Evolutionary conservation across 805 yeast species (phyloP).

Genomic region (Pichia kluyveri): DNA sequence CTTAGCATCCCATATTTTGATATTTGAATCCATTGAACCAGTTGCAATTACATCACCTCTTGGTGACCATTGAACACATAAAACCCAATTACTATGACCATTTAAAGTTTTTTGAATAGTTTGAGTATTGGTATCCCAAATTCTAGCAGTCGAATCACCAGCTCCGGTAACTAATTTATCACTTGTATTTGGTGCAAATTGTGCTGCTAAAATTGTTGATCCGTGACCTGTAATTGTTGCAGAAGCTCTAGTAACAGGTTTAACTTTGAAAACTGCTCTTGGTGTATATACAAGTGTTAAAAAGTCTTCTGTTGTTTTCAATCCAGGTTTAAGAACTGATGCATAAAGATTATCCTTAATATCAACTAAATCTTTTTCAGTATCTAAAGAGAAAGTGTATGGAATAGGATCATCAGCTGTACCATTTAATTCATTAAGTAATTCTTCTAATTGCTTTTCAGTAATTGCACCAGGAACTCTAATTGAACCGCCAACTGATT

Average conservation of each 20-base stretch:
- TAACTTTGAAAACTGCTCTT: constrained; percentile 88
- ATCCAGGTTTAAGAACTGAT: constrained; percentile 78
- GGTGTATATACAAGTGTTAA: constrained; percentile 89
- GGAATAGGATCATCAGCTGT: constrained; percentile 80
- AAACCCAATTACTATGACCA: constrained; percentile 92
- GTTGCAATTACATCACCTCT: constrained; percentile 88
- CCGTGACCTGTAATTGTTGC: constrained; percentile 96
- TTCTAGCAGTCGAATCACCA: constrained; percentile 91
- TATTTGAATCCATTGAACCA: constrained; percentile 88
- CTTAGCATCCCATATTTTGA: constrained; percentile 77
- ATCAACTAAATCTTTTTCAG: constrained; percentile 50
- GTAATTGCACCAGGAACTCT: constrained; percentile 87
- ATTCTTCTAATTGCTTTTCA: constrained; percentile 79
- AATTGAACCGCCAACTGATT: constrained; percentile 69
- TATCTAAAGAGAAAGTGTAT: constrained; percentile 67
- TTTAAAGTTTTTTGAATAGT: constrained; percentile 73
- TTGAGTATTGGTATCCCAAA: constrained; percentile 95
- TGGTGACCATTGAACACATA: constrained; percentile 87
- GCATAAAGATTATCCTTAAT: constrained; percentile 69
- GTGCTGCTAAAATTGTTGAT: constrained; percentile 82
- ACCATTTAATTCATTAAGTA: constrained; percentile 70
- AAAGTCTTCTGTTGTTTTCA: constrained; percentile 86
- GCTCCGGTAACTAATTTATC: constrained; percentile 89
- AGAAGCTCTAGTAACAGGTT: constrained; percentile 80
- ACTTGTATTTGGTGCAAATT: constrained; percentile 86